A percentile compares a stretch with the other conserved stretches of the same genome.
Evolutionary conservation across 176 grass and related monocot species (phyloP).

Genomic region (Aegilops bicornis): DNA sequence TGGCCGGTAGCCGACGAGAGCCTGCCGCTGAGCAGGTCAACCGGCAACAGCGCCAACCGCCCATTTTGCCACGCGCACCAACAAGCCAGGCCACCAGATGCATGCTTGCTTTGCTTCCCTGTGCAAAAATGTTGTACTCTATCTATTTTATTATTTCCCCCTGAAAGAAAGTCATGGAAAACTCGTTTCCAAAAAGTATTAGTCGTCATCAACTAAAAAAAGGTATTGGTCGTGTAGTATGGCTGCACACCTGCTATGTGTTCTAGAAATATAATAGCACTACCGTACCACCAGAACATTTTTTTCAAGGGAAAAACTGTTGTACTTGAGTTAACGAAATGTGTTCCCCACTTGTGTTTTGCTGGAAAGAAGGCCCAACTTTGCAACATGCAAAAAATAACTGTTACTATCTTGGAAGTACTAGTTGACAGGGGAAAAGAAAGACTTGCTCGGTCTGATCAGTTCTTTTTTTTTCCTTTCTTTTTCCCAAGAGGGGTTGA

Average conservation of each 20-base stretch:
- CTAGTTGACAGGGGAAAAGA: too few relatives aligned
- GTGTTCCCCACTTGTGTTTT: too few relatives aligned
- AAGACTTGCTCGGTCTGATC: too few relatives aligned
- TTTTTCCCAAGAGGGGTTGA: too few relatives aligned
- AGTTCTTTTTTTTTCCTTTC: too few relatives aligned
- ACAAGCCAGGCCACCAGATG: background rate
- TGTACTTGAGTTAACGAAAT: background rate
- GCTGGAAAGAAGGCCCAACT: background rate
- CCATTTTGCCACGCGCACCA: slow-evolving; percentile 5
- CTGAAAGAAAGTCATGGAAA: background rate
- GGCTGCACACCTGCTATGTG: background rate
- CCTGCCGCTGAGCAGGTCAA: slow-evolving; percentile 33
- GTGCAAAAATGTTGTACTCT: too few relatives aligned
- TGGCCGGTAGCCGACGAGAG: slow-evolving; percentile 7
- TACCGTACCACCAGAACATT: too few relatives aligned
- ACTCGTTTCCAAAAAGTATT: background rate
- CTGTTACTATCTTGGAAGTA: too few relatives aligned
- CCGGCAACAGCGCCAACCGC: slow-evolving; percentile 10
- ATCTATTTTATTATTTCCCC: too few relatives aligned
- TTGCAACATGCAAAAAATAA: background rate
- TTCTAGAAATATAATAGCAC: background rate
- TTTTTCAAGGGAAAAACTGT: too few relatives aligned
- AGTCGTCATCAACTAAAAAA: too few relatives aligned
- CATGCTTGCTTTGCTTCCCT: too few relatives aligned
- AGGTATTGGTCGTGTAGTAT: background rate